A percentile compares a stretch with the other conserved stretches of the same genome.
Conservation (phyloP, 495 filamentous ascomycete species). For the Podospora pseudocomata region DNA sequence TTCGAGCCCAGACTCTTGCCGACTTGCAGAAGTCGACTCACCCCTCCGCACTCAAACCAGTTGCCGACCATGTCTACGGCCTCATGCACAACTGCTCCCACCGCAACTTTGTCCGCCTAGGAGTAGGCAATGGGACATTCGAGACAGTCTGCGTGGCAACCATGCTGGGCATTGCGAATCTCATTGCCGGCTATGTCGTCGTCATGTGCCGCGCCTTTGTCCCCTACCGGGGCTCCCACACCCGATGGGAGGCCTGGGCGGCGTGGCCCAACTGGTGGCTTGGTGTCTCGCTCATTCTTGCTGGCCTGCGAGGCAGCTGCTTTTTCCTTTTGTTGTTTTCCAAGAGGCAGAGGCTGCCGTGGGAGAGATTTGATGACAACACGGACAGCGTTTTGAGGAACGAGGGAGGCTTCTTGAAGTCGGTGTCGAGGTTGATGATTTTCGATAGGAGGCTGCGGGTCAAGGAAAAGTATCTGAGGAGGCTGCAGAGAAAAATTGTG, state of each 20-base stretch:
- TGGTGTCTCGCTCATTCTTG: constrained; percentile 36
- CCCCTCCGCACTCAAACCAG: constrained; percentile 30
- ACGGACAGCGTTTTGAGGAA: constrained; percentile 13
- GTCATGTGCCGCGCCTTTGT: constrained; percentile 33
- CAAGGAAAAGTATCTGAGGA: constrained; percentile 37
- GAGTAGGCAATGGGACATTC: constrained; percentile 44
- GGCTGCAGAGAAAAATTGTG: constrained; percentile 41
- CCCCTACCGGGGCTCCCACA: constrained; percentile 32
- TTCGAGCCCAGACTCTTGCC: constrained; percentile 31
- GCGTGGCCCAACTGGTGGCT: constrained; percentile 43
- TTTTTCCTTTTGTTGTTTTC: constrained; percentile 44
- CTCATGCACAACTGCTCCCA: constrained; percentile 50
- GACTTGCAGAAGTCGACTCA: constrained; percentile 29
- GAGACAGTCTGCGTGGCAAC: constrained; percentile 44
- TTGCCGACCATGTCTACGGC: constrained; percentile 43
- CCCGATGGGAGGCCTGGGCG: constrained; percentile 36
- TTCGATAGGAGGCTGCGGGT: constrained; percentile 42
- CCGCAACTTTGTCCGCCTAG: constrained; percentile 48
- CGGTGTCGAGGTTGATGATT: constrained; percentile 39
- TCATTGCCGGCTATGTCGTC: constrained; percentile 33
- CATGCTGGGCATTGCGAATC: constrained; percentile 32
- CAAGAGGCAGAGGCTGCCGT: constrained; percentile 39
- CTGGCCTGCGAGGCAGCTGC: constrained; percentile 38
- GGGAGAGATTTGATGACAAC: constrained; percentile 40
- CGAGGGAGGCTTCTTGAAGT: constrained; percentile 17